phyloP scores from a whole-genome alignment of 768 basidiomycete genomes.

The Mycena vitilis region DNA sequence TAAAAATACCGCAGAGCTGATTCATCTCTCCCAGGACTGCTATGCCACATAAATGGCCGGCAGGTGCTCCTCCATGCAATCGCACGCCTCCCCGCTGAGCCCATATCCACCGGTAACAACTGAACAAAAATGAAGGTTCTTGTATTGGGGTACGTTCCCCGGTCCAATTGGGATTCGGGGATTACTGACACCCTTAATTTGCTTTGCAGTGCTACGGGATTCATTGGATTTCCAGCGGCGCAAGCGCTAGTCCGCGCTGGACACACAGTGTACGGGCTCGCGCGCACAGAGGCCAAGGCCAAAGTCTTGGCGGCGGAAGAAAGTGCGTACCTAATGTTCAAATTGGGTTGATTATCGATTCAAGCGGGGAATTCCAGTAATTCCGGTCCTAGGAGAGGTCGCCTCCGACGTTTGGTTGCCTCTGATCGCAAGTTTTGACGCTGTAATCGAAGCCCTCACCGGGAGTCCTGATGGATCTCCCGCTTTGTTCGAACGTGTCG shows the following conservation, averaged over 20 bases:
- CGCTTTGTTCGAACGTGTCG: slow-evolving; percentile 40
- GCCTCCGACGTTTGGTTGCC: slow-evolving; percentile 40
- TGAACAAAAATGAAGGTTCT: slow-evolving; percentile 41
- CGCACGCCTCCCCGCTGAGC: too few relatives aligned
- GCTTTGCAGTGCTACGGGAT: slow-evolving; percentile 53
- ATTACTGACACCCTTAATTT: not conserved
- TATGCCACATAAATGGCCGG: too few relatives aligned
- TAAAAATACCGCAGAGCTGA: too few relatives aligned
- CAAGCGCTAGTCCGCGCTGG: slow-evolving; percentile 59
- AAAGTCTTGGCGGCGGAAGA: slow-evolving; percentile 52
- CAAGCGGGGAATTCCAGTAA: slow-evolving; percentile 47
- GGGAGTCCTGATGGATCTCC: slow-evolving; percentile 29
- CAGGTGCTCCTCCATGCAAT: too few relatives aligned
- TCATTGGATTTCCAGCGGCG: slow-evolving; percentile 56
- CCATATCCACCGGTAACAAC: not conserved
- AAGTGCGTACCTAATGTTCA: slow-evolving; percentile 41
- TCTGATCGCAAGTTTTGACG: slow-evolving; percentile 47
- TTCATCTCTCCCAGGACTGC: too few relatives aligned
- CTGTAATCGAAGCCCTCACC: slow-evolving; percentile 47
- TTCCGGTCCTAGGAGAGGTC: slow-evolving; percentile 48
- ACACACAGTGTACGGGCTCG: slow-evolving; percentile 58
- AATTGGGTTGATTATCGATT: not conserved
- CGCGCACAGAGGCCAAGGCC: slow-evolving; percentile 50
- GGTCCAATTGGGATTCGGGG: not conserved
- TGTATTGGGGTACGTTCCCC: slow-evolving; percentile 38